Evolutionary conservation across 352 stramenopile genomes (phyloP).

Genomic region (Halophytophthora batemanensis): DNA sequence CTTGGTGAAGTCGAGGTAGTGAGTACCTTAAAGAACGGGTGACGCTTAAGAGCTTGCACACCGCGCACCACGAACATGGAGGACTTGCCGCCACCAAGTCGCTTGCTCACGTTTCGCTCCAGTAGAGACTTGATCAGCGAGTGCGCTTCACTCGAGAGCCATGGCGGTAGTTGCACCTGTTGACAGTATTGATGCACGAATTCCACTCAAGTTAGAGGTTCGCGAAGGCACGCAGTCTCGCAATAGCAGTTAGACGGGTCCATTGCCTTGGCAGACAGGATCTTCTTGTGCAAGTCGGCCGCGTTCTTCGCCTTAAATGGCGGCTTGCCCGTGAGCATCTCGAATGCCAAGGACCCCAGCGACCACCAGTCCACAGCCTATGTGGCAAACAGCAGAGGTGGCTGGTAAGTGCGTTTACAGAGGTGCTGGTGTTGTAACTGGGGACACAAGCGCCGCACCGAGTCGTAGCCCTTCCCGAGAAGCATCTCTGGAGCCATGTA

Average conservation of each 20-base stretch:
- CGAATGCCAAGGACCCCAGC: constrained; percentile 69
- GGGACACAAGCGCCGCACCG: constrained; percentile 27
- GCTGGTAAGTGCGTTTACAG: constrained; percentile 3
- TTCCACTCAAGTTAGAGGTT: background rate
- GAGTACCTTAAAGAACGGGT: constrained; percentile 91
- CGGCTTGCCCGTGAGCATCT: constrained; percentile 78
- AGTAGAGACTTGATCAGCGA: constrained; percentile 95
- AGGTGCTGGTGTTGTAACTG: background rate
- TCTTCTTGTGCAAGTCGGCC: constrained; percentile 72
- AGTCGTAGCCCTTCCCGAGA: constrained; percentile 76
- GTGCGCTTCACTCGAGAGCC: constrained; percentile 85
- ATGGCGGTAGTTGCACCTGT: constrained; percentile 74
- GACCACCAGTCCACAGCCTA: constrained; percentile 86
- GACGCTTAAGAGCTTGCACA: constrained; percentile 92
- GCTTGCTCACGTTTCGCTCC: constrained; percentile 94
- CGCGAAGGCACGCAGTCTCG: background rate
- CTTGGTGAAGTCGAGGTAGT: too few species aligned
- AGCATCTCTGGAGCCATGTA: constrained; percentile 89
- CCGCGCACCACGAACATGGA: constrained; percentile 98
- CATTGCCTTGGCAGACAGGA: constrained; percentile 66
- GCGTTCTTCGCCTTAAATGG: constrained; percentile 74
- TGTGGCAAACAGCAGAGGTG: background rate
- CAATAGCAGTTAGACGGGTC: background rate
- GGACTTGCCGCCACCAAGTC: constrained; percentile 91
- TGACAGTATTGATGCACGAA: background rate